phyloP scores from a whole-genome alignment of 305 asterid genomes.

The Coffea humblotiana region DNA sequence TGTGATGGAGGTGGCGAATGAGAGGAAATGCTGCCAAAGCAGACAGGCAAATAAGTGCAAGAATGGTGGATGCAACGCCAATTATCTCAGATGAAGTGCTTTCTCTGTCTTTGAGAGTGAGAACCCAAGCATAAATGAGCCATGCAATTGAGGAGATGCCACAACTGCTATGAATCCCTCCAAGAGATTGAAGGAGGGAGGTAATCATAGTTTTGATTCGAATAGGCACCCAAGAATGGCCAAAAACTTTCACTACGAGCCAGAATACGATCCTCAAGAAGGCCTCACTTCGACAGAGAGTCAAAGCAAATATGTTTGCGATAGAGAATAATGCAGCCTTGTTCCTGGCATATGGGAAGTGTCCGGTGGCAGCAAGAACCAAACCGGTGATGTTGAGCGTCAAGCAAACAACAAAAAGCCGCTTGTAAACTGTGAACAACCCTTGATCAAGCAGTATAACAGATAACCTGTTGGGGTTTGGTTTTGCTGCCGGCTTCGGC shows the following conservation, averaged over 20 bases:
- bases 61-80: conserved; percentile 46
- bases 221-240: conserved; percentile 55
- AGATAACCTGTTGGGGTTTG: conserved; percentile 37
- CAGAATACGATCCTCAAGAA: conserved; percentile 53
- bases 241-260: conserved; percentile 52
- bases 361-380: conserved; percentile 50
- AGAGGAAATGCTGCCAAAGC: conserved; percentile 59
- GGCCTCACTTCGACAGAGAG: conserved; percentile 71
- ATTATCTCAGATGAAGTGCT: conserved; percentile 45
- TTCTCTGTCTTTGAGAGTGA: conserved; percentile 42
- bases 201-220: conserved; percentile 50
- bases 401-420: conserved; percentile 47
- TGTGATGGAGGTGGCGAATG: conserved; percentile 75
- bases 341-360: conserved; percentile 45
- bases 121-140: conserved; percentile 51
- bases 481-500: not conserved
- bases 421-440: conserved; percentile 69
- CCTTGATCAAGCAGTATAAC: conserved; percentile 78
- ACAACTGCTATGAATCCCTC: conserved; percentile 72
- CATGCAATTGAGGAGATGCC: conserved; percentile 67
- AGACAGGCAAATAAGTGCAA: conserved; percentile 45
- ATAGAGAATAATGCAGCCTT: conserved; percentile 53
- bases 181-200: conserved; percentile 55
- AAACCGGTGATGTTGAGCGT: conserved; percentile 39
- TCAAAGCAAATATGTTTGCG: conserved; percentile 55